Evolutionary conservation across 2,329 filamentous ascomycete genomes (phyloP), one percentile per base, ranked within the genome.

Genomic region (Trichoderma koningii): DNA sequence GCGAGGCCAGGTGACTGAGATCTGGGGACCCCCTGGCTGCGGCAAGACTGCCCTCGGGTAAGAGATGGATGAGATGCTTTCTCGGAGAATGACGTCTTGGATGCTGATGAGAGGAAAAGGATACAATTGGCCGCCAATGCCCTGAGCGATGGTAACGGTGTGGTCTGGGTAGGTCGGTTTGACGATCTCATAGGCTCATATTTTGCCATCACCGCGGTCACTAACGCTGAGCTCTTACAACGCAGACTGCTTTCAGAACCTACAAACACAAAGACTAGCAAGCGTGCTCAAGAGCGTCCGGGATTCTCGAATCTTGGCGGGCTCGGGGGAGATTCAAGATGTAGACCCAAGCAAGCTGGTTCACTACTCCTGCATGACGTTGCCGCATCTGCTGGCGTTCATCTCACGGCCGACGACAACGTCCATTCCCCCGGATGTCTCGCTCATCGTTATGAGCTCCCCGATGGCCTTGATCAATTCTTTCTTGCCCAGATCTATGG

Each of bases 1-100:
- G 66, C 86, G 88, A 64, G 92, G 93, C 15, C 90, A 92, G 74
- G 83, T 97, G 48, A 91, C 90, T 3, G 94, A 98, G 76, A 79
- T 97, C 56, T 96, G 91, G 85, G 94, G 94, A 0, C 92, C 93
- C 12, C 89, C 92, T 9, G 93, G 93, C 1, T 86, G 86, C 28
- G 94, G 93, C 34, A 97, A 96, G 81, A 96, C 92, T 4, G 83
- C 89, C 14, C 80, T 97, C 70, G 90, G 89, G 90, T 94, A 51
- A 50, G 57, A 47, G 38, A 30, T 10, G 3, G 15, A 12, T 62
- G 30, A 30, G 28, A 57, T 34, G 3, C 38, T 12, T 1, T 17
- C 12, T n/a, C 42, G n/a, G 3, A 10, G 4, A 2, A 38, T 48
- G 7, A 23, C 26, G 19, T 19, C 57, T 30, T 42, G 50, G 38